Evolutionary conservation across 768 basidiomycete genomes (phyloP), one percentile per base, ranked within the genome.

Genomic region (Psilocybe azurescens): DNA sequence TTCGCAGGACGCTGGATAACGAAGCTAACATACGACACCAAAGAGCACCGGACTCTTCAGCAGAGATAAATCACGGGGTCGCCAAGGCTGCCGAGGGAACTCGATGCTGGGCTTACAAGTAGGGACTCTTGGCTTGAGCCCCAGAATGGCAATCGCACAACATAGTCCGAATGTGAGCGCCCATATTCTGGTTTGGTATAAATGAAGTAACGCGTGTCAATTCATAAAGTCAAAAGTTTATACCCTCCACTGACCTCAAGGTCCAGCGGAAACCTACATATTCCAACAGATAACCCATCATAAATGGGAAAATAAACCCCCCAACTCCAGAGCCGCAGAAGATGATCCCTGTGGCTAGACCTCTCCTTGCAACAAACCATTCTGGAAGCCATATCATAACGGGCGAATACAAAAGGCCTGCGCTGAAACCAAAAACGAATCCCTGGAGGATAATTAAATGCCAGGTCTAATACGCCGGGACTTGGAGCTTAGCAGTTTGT

Each of bases 341-440:
- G 9, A 59, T 59, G 36, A 59, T 41, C 0, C 58, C 58, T 13
- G 38, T 28, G 10, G 58, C 58, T 14, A 59, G 50, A 2, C 58
- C 58, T 41, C 58, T n/a, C 44, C 18, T 24, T 3, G 24, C 20
- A 33, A 59, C 39, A 30, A 59, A 59, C 58, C 58, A 59, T 29
- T 59, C 58, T 28, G 58, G 41, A 4, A 59, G 48, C 58, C 58
- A 59, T n/a, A 59, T 53, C 36, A 59, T 39, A 30, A 59, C 50
- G 9, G 58, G 58, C 8, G 58, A 39, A 32, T 53, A 59, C 3
- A 59, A 47, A 3, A 51, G 16, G 3, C 49, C 32, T 2, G 58
- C 58, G 29, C 58, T 53, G 11, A 59, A 24, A 3, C 58, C 58
- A 24, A 59, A 59, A 29, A 59, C n/a, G 8, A 59, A 36, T 8